phyloP scores from a whole-genome alignment of 2,329 filamentous ascomycete species.

The Phialophora expanda region DNA sequence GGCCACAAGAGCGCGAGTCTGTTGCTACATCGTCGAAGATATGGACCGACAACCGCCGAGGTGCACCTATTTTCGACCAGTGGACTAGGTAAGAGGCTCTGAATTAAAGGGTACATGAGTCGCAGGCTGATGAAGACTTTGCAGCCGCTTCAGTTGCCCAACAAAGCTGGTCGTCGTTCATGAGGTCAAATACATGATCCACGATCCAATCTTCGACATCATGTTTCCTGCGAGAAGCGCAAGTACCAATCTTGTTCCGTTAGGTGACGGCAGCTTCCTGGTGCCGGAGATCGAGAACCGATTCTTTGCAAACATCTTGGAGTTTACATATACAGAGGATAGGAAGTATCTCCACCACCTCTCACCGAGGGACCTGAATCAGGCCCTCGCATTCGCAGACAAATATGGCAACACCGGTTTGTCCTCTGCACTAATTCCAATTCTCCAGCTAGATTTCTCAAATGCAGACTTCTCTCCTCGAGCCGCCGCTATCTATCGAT shows the following conservation, averaged over 20 bases:
- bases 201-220: not conserved
- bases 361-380: not conserved
- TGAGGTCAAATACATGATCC: not conserved
- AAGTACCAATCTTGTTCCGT: not conserved
- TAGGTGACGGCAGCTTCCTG: not conserved
- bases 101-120: not conserved
- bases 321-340: not conserved
- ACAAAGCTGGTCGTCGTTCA: not conserved
- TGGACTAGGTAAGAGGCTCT: not conserved
- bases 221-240: not conserved
- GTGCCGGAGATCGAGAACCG: not conserved
- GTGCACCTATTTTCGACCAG: not conserved
- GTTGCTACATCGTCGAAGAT: not conserved
- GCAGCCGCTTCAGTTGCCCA: not conserved
- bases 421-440: not conserved
- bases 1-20: not conserved
- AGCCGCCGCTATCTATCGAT: conserved; percentile 10
- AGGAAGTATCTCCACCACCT: not conserved
- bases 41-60: not conserved
- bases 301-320: not conserved
- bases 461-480: not conserved
- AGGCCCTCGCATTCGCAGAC: not conserved
- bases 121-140: not conserved
- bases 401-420: not conserved
- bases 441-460: not conserved